Evolutionary conservation across 805 yeast species (phyloP), one percentile per base, ranked within the genome.

Genomic region (Martiniozyma abietophila): DNA sequence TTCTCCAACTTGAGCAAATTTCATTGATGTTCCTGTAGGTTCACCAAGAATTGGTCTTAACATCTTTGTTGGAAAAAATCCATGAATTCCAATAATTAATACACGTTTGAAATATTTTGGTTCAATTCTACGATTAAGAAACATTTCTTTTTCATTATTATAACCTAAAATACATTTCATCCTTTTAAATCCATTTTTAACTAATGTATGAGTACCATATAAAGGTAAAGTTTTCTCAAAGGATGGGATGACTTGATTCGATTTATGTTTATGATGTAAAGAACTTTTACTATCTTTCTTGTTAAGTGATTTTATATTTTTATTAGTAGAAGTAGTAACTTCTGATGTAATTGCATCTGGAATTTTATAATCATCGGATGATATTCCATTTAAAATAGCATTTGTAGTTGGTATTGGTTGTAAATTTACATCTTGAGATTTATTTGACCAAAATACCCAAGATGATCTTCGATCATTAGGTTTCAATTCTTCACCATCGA

Each of bases 21-120:
- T 80, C 29, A 80, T 67, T 0, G 97, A 89, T 0, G 98, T 89
- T 0, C 98, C 98, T 15, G 94, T 92, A 4, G 98, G 98, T 42
- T 88, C 86, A 2, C 98, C 98, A 33, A 89, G 76, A 11, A 89
- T 50, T 1, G 95, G 86, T 33, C 98, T 61, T 8, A 92, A 64
- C 67, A 85, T 76, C 42, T 71, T 74, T 2, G 85, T 81, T 0
- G 98, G 98, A 61, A 92, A 89, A 50, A 88, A 89, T 1, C 98
- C 98, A 59, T 89, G 98, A 2, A 89, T 88, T 0, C 98, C 98
- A 39, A 89, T 74, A 23, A 92, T 80, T 20, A 89, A 67, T 0
- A 82, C 82, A 42, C 76, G 74, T 38, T 71, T 70, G 36, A 71
- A 45, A 1, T 12, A 18, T 4, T 46, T 39, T 0, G 62, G 49